Evolutionary conservation across 495 filamentous ascomycete species (phyloP).

Genomic region (Hyaloscypha hepaticicola): DNA sequence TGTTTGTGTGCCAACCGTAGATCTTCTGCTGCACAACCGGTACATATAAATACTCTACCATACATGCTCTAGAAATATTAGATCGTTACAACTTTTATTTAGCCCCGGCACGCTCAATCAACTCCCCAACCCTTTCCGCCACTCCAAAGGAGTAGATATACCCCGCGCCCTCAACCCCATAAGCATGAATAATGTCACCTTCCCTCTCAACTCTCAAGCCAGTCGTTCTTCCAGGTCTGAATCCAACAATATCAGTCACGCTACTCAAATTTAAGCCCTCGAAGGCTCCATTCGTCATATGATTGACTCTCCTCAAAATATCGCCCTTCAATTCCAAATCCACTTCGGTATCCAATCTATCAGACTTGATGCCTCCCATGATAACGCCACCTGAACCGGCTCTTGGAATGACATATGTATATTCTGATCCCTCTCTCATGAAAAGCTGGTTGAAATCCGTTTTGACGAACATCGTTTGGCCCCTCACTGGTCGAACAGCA

Average conservation of each 20-base stretch:
- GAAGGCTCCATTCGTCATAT: constrained; percentile 21
- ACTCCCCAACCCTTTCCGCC: constrained; percentile 25
- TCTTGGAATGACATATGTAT: constrained; percentile 53
- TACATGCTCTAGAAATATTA: background rate
- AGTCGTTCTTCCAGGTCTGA: constrained; percentile 33
- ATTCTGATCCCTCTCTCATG: constrained; percentile 45
- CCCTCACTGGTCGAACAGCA: constrained; percentile 22
- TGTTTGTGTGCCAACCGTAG: too few relatives aligned
- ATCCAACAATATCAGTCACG: constrained; percentile 33
- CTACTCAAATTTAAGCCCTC: constrained; percentile 12
- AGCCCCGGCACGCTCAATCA: constrained; percentile 5
- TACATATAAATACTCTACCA: background rate
- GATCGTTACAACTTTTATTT: constrained; percentile 6
- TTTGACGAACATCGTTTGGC: constrained; percentile 32
- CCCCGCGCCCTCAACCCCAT: constrained; percentile 35
- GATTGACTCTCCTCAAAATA: constrained; percentile 29
- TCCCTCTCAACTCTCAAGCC: constrained; percentile 38
- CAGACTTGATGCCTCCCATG: constrained; percentile 48
- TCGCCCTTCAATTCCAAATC: constrained; percentile 25
- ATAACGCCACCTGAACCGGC: constrained; percentile 43
- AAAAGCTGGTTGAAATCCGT: constrained; percentile 16
- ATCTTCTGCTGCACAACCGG: too few relatives aligned
- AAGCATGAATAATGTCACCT: constrained; percentile 37
- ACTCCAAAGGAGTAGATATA: constrained; percentile 37
- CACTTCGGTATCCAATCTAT: constrained; percentile 29